Conservation (phyloP, 2,329 filamentous ascomycete genomes). For the Neocucurbitaria cava region DNA sequence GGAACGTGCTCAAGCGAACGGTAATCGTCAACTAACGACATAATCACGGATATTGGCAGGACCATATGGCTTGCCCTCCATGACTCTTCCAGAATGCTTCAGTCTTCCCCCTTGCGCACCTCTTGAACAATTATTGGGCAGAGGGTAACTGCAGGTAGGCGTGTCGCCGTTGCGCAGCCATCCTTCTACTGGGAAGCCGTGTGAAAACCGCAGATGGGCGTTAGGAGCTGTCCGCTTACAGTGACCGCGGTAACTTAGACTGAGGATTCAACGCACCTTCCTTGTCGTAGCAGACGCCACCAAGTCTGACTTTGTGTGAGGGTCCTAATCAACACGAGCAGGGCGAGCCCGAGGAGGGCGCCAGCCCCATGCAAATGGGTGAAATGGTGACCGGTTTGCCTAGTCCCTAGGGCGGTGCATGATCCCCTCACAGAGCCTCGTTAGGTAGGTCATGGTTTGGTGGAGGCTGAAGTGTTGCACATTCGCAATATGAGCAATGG, state of each 20-base stretch:
- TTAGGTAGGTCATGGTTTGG: constrained; percentile 2
- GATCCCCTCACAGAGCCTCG: background rate
- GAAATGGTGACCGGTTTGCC: constrained; percentile 24
- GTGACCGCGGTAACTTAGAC: background rate
- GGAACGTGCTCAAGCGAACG: constrained; percentile 31
- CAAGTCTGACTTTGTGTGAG: constrained; percentile 7
- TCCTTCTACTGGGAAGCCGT: background rate
- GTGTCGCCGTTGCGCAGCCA: background rate
- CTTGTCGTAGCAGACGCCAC: constrained; percentile 10
- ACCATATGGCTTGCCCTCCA: constrained; percentile 3
- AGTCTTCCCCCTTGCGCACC: background rate
- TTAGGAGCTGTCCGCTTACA: background rate
- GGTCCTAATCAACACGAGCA: constrained; percentile 1
- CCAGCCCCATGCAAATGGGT: constrained; percentile 1
- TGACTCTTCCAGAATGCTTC: background rate
- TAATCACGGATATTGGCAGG: background rate
- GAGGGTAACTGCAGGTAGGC: background rate
- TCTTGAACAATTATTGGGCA: background rate
- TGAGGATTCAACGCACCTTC: constrained; percentile 5
- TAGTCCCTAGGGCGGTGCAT: constrained; percentile 11
- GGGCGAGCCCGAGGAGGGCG: background rate
- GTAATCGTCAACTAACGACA: constrained; percentile 12
- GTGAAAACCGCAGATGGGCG: background rate
- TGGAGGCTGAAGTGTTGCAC: constrained; percentile 28
- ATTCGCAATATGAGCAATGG: constrained; percentile 18